Evolutionary conservation across 805 yeast species (phyloP), one percentile per base, ranked within the genome.

Genomic region (Yamadazyma endophytica): DNA sequence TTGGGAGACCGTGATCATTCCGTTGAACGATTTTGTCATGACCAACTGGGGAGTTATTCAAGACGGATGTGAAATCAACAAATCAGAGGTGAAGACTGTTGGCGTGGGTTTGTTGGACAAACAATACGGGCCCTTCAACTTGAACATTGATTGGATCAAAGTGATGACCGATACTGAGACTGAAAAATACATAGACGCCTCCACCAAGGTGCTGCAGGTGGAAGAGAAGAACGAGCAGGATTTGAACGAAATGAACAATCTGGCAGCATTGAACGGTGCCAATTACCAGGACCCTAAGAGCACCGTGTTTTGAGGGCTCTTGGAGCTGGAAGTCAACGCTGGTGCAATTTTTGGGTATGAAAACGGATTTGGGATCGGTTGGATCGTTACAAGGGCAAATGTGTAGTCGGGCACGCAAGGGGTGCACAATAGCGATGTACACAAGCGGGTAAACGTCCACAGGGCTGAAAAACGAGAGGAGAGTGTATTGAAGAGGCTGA

Each of bases 1-100:
- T 39, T 85, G 95, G 95, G 92, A 86, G 51, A 81, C 87, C 2
- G 87, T 85, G 9, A 74, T 80, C 17, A 77, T 86, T 20, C 87
- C 92, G 26, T 61, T 86, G 30, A 73, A 77, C 42, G 88, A 82
- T 49, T 84, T 86, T 56, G 88, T 86, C 31, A 68, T 85, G 56
- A 86, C 95, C 14, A 84, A 83, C 52, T 77, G 83, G 68, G 95
- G 95, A n/a, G 68, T 62, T 3, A 66, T 66, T 31, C 70, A 65
- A 48, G 70, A 64, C 37, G 70, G 68, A n/a, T 53, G 61, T 34
- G 70, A 62, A 40, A 61, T 85, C 52, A 82, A 84, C 51, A 75
- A 73, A 45, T 64, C 73, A 13, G 74, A 75, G 40, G 75, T 85
- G 31, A 77, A 78, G 46, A 79, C 89, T 4, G 62, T 85, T 13